A percentile compares a stretch with the other conserved stretches of the same genome.
Conservation (phyloP, 2,329 filamentous ascomycete species). For the Metarhizium brunneum region DNA sequence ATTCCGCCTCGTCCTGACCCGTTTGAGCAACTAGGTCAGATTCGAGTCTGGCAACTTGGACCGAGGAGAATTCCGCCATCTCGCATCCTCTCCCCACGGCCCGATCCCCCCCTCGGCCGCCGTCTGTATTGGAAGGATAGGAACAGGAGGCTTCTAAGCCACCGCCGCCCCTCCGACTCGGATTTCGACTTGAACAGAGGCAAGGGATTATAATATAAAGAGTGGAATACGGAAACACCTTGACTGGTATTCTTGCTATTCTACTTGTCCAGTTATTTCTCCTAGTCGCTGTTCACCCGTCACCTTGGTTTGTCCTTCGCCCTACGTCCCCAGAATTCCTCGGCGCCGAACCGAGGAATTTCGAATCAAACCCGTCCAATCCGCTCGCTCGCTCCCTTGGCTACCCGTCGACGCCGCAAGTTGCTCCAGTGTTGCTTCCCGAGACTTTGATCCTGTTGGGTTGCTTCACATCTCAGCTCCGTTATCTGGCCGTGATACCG, state of each 20-base stretch:
- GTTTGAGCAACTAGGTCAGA: constrained; percentile 23
- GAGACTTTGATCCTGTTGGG: constrained; percentile 11
- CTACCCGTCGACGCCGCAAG: constrained; percentile 10
- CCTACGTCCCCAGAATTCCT: constrained; percentile 29
- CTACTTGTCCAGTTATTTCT: constrained; percentile 5
- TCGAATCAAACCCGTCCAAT: constrained; percentile 19
- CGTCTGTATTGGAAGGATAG: constrained; percentile 17
- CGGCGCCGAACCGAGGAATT: constrained; percentile 33
- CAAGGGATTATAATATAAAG: constrained; percentile 10
- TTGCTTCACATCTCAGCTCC: constrained; percentile 12
- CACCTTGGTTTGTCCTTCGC: constrained; percentile 10
- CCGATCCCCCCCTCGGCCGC: constrained; percentile 11
- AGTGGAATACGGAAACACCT: constrained; percentile 21
- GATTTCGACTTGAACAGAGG: constrained; percentile 7
- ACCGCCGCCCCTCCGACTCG: constrained; percentile 8
- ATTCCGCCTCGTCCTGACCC: constrained; percentile 38
- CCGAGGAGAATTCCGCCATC: constrained; percentile 24
- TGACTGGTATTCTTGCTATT: constrained; percentile 30
- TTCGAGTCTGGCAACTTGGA: constrained; percentile 19
- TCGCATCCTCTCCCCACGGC: constrained; percentile 13
- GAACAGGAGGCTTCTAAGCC: constrained; percentile 18
- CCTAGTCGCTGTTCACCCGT: constrained; percentile 3
- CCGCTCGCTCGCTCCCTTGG: constrained; percentile 21
- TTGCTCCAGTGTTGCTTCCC: constrained; percentile 26
- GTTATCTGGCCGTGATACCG: constrained; percentile 2